Evolutionary conservation across 352 stramenopile genomes (phyloP).

Genomic region (Globisporangium cystogenes): DNA sequence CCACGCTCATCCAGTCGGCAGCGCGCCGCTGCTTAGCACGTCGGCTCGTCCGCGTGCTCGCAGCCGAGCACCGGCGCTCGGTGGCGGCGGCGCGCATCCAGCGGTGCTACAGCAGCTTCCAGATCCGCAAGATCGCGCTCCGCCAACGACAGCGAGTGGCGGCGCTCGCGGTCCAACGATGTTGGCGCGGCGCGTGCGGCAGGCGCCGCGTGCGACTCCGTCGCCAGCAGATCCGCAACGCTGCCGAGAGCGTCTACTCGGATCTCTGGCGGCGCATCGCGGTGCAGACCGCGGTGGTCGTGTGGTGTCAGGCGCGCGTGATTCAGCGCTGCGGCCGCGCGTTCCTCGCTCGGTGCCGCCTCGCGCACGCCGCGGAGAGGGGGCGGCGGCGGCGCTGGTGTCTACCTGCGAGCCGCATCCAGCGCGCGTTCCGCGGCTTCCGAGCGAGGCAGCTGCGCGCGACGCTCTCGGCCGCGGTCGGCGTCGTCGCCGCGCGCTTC

Average conservation of each 20-base stretch:
- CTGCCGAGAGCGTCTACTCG: neutral
- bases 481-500: neutral
- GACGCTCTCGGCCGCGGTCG: neutral
- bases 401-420: conserved; percentile 16
- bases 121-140: neutral
- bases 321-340: neutral
- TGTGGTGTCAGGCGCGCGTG: neutral
- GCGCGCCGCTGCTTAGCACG: neutral
- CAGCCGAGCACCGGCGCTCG: neutral
- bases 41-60: neutral
- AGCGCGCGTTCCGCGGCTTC: conserved; percentile 22
- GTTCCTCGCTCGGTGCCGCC: neutral
- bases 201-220: neutral
- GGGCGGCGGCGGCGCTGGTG: conserved; percentile 11
- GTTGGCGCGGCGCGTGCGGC: neutral
- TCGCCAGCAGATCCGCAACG: neutral
- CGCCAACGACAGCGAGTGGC: neutral
- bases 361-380: neutral
- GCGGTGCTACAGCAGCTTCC: neutral
- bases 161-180: neutral
- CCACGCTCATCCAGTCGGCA: neutral
- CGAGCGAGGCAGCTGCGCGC: conserved; percentile 9
- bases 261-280: neutral
- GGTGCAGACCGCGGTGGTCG: neutral
- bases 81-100: neutral